Base-by-base conservation (phyloP, 2,329 filamentous ascomycete species). In the Trichoderma gracile region DNA sequence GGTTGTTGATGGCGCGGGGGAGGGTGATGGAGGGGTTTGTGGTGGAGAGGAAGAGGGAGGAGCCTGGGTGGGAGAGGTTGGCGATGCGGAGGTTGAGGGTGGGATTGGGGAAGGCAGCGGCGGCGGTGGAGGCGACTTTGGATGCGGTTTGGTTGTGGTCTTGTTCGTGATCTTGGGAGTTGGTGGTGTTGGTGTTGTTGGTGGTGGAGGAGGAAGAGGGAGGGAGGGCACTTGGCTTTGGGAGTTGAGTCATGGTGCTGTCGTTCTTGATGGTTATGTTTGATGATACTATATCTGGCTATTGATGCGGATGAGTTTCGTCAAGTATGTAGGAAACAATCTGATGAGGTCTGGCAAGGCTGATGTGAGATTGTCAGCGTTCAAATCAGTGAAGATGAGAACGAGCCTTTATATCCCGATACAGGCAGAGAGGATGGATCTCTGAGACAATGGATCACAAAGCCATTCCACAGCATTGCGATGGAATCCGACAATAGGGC, bases 11-110 rank as follows among this genome's bases (percentile, higher is more conserved):
- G 64, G 90, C 87, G 14, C 79, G 76, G 59, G 84, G 77, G 49
- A 97, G 79, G 58, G 89, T 84, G 19, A 81, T 78, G 43, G 86
- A 78, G 61, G 88, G 83, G 72, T 91, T 84, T 67, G 92, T 78
- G 45, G 87, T 79, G 58, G 78, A 76, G 65, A 96, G 85, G 76
- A 97, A 96, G 67, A 86, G 78, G 38, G 79, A 74, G 5, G 89
- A 78, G 63, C 89, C 91, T 1, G 83, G 76, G 76, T 88, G 84
- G 60, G 74, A 72, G 65, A 89, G 77, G 71, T 89, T 84, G 55
- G 82, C 81, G 68, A 88, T 75, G 71, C 87, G 81, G 55, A 89
- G 80, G 19, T 85, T 84, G 55, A 89, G 80, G 69, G 82, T 86
- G 45, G 85, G 85, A 47, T 82, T 73, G 4, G 76, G 67, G 69